Base-by-base conservation (phyloP, 2,329 filamentous ascomycete genomes). In the Colletotrichum sp. region DNA sequence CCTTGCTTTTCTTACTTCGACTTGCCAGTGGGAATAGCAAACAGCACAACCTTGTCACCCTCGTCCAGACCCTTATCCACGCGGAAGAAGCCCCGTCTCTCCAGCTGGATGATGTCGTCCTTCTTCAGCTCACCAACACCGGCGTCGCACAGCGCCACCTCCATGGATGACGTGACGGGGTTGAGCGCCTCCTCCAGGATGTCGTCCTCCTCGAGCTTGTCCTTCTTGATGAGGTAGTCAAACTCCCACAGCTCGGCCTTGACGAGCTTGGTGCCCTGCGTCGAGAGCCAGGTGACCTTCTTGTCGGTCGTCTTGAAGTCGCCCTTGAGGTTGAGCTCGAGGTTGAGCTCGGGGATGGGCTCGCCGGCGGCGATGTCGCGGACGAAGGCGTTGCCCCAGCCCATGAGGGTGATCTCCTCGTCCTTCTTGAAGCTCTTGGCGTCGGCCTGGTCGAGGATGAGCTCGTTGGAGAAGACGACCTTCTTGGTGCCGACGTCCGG, bases 261-360 rank as follows among this genome's bases (percentile, higher is more conserved):
- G 16, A 98, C 89, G 1, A 98, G 90, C 75, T 94, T 91, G 86
- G 96, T 94, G 60, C 91, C 91, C 79, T 95, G 92, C 1, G 90
- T 91, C 2, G 95, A 93, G 64, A 99, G 88, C 96, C 96, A 99
- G 1, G 96, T 98, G 49, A 99, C 92, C 90, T 99, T 99, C 92
- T 98, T 98, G 82, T 95, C 93, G 0, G 96, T 99, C 82, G 95
- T 94, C 89, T 98, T 98, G 85, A 99, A 95, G 84, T 99, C 96
- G 72, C 96, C 96, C 81, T 94, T 92, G 66, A 98, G 91, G 85
- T 99, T 94, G n/a, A 98, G 92, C 86, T 98, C 95, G 70, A 97
- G 89, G 74, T 94, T 94, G 52, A 98, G 89, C 44, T 87, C 88
- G 15, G 92, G 93, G 80, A 98, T 92, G 64, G 91, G 88, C 69